Base-by-base conservation (phyloP, 257 asterid genomes). In the Linaria vulgaris region DNA sequence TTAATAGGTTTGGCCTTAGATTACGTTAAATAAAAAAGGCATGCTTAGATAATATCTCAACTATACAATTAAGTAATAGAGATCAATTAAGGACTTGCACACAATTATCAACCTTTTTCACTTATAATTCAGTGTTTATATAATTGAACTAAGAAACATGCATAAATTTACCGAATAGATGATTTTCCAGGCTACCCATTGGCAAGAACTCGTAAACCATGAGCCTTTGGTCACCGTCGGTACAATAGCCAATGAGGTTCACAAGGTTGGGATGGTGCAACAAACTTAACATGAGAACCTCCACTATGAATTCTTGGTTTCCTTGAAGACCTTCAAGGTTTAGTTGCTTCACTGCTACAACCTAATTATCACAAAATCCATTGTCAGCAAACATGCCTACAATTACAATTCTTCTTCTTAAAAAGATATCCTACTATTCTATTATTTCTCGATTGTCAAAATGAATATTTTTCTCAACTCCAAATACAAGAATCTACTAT, bases 241-340 rank as follows among this genome's bases (percentile, higher is more conserved):
- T 78, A 69, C 96, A 88, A 17, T 91, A 91, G 1, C 96, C 96
- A 2, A 83, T 78, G 76, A 88, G 74, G 69, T 84, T 91, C 52
- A 91, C 98, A 6, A 91, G 95, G 76, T 91, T 88, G 22, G 80
- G 80, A 69, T 91, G 96, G 73, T 88, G 95, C 67, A 91, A 68
- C 53, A 91, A 70, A 68, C 95, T 88, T 57, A 91, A 68, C 98
- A 91, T 88, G 20, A 91, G 83, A 66, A 88, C 92, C 84, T 88
- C 95, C 53, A 88, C 92, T 6, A 86, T 80, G 64, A 91, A 91
- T 58, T 91, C 98, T 69, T 91, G 96, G 68, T 83, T 77, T 50
- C 98, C 98, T 74, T 91, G 98, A 69, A 81, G 85, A 22, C 98
- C 98, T 12, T 91, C 90, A 34, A 76, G 98, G 73, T 91, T 91